These are phyloP conservation scores for Rhipidocladum racemiflorum DNA, from an alignment of 176 grass and related monocot genomes.

Conservation along the genomic window DNA sequence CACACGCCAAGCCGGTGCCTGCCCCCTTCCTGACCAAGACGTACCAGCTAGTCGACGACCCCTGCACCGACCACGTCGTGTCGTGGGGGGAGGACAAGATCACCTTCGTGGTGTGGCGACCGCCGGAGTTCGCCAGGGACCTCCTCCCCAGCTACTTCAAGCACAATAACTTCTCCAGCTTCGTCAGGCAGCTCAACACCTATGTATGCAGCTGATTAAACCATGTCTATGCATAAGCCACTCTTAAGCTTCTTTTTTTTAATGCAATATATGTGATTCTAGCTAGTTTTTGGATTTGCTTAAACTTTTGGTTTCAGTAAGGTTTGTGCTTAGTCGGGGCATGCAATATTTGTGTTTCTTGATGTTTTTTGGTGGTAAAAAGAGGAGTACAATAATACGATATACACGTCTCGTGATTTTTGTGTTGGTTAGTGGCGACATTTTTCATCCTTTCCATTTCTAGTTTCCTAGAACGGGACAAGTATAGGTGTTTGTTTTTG, in stretches of 20 bases:
- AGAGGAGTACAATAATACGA: background rate
- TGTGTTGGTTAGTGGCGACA: slow-evolving; percentile 10
- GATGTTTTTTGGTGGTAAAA: background rate
- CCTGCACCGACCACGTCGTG: slow-evolving; percentile 67
- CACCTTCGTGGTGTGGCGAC: slow-evolving; percentile 84
- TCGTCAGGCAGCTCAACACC: slow-evolving; percentile 94
- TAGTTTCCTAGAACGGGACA: slow-evolving; percentile 24
- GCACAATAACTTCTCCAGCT: slow-evolving; percentile 95
- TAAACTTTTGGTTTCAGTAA: background rate
- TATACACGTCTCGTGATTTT: background rate
- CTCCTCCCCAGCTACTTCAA: slow-evolving; percentile 93
- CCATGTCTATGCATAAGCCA: background rate
- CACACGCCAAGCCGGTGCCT: slow-evolving; percentile 38
- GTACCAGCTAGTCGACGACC: slow-evolving; percentile 79
- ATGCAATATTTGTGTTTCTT: background rate
- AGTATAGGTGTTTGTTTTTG: background rate
- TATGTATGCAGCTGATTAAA: slow-evolving; percentile 41
- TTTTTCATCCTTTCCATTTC: slow-evolving; percentile 17
- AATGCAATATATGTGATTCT: background rate
- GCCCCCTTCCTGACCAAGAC: slow-evolving; percentile 88
- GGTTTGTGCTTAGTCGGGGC: background rate
- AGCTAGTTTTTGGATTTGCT: background rate
- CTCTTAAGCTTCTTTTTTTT: background rate
- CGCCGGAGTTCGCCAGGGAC: slow-evolving; percentile 74
- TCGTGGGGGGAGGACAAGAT: slow-evolving; percentile 71